phyloP scores from a whole-genome alignment of 1,284 basidiomycete species.

The Ustilago cynodontis region DNA sequence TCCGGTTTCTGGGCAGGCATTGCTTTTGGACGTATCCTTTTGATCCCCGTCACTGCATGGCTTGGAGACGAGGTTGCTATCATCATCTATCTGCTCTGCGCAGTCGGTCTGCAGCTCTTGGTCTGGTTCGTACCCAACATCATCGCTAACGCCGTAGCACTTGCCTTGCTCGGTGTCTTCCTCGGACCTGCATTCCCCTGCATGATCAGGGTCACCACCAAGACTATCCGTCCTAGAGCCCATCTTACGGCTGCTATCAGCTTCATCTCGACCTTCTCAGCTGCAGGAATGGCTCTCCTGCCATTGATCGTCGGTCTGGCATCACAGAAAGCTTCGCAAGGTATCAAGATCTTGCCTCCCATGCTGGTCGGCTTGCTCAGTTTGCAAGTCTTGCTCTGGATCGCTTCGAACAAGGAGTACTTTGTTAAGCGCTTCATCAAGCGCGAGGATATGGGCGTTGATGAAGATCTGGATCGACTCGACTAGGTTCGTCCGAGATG shows the following conservation, averaged over 20 bases:
- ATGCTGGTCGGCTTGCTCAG: conserved; percentile 46
- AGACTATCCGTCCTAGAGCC: conserved; percentile 42
- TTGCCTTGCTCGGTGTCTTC: conserved; percentile 51
- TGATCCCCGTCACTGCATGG: conserved; percentile 49
- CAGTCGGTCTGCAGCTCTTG: conserved; percentile 51
- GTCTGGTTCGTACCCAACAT: conserved; percentile 57
- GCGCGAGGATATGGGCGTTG: neutral
- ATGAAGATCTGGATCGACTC: conserved; percentile 21
- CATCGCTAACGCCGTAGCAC: conserved; percentile 49
- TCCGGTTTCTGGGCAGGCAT: conserved; percentile 59
- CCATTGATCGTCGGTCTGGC: conserved; percentile 52
- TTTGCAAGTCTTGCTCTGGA: conserved; percentile 43
- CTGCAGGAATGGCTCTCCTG: conserved; percentile 51
- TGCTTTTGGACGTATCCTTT: conserved; percentile 49
- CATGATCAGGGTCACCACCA: conserved; percentile 37
- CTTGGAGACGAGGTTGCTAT: conserved; percentile 52
- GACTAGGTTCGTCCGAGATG: too few relatives aligned
- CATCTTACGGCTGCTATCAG: conserved; percentile 53
- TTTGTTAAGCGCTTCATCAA: conserved; percentile 21
- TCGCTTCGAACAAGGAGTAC: conserved; percentile 15
- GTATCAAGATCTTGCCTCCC: conserved; percentile 50
- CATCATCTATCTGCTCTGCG: conserved; percentile 42
- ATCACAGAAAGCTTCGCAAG: conserved; percentile 38
- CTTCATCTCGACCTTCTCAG: conserved; percentile 45
- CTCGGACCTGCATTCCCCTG: conserved; percentile 56